phyloP scores from a whole-genome alignment of 2,329 filamentous ascomycete genomes.

The Alternaria panax region DNA sequence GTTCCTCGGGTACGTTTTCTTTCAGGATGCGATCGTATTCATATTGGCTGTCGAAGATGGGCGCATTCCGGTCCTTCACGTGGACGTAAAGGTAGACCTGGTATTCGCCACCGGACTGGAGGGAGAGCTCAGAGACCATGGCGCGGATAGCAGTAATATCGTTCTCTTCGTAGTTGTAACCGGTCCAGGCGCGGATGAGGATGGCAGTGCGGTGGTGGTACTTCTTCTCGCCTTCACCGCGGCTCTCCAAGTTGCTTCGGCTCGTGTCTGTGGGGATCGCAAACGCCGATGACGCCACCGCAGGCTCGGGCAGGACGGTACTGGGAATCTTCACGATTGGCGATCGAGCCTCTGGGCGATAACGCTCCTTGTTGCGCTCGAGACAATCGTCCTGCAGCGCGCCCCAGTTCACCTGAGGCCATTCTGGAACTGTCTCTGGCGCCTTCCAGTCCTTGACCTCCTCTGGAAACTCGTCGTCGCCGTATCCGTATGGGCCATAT shows the following conservation, averaged over 20 bases:
- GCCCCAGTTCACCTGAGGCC: conserved; percentile 74
- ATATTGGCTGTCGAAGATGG: conserved; percentile 66
- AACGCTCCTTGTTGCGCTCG: conserved; percentile 71
- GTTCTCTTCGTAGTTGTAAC: conserved; percentile 57
- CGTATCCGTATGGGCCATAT: conserved; percentile 65
- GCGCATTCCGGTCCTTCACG: conserved; percentile 61
- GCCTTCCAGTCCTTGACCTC: conserved; percentile 54
- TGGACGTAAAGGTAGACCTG: conserved; percentile 58
- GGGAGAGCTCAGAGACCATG: conserved; percentile 56
- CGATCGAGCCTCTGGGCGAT: conserved; percentile 51
- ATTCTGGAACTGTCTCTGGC: conserved; percentile 57
- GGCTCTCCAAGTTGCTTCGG: conserved; percentile 37
- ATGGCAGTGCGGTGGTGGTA: conserved; percentile 56
- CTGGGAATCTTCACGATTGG: conserved; percentile 38
- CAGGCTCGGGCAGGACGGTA: conserved; percentile 35
- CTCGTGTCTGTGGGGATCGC: conserved; percentile 38
- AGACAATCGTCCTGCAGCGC: conserved; percentile 72
- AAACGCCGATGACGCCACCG: conserved; percentile 40
- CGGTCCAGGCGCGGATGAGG: conserved; percentile 57
- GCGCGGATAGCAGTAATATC: conserved; percentile 56
- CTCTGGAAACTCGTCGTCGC: conserved; percentile 58
- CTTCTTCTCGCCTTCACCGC: conserved; percentile 32
- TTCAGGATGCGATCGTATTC: conserved; percentile 68
- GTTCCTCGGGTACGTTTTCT: conserved; percentile 72
- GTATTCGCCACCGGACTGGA: conserved; percentile 58